phyloP scores from a whole-genome alignment of 2,329 filamentous ascomycete genomes.

The Apiospora pterosperma region DNA sequence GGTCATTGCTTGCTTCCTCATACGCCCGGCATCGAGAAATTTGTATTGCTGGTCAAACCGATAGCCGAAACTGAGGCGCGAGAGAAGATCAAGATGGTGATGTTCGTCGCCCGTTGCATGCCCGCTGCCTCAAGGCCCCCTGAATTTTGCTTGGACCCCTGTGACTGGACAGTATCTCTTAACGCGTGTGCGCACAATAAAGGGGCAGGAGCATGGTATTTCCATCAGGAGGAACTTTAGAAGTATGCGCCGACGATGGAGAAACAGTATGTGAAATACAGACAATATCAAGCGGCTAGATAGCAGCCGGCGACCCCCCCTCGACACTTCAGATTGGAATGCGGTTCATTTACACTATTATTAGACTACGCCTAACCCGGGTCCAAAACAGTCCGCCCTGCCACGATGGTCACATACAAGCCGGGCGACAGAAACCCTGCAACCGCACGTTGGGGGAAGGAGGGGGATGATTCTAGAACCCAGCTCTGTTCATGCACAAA shows the following conservation, averaged over 20 bases:
- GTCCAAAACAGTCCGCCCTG: neutral
- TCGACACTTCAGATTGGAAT: neutral
- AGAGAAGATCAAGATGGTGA: neutral
- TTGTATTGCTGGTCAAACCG: neutral
- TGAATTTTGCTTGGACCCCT: neutral
- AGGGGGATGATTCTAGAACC: neutral
- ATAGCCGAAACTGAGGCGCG: neutral
- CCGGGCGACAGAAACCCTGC: neutral
- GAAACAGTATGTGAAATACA: neutral
- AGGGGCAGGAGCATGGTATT: neutral
- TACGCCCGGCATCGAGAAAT: neutral
- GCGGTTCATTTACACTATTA: neutral
- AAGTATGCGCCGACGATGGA: neutral
- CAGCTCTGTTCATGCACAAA: neutral
- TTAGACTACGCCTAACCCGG: neutral
- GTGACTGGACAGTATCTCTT: neutral
- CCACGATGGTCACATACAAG: neutral
- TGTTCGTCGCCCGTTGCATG: neutral
- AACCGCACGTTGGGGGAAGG: neutral
- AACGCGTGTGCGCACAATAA: neutral
- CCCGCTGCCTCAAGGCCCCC: neutral
- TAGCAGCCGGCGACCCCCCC: neutral
- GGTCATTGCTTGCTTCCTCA: neutral
- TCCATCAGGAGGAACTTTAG: neutral
- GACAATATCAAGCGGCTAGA: neutral